Conservation (phyloP, 108 stramenopile genomes). For the Cyclotella cryptica region DNA sequence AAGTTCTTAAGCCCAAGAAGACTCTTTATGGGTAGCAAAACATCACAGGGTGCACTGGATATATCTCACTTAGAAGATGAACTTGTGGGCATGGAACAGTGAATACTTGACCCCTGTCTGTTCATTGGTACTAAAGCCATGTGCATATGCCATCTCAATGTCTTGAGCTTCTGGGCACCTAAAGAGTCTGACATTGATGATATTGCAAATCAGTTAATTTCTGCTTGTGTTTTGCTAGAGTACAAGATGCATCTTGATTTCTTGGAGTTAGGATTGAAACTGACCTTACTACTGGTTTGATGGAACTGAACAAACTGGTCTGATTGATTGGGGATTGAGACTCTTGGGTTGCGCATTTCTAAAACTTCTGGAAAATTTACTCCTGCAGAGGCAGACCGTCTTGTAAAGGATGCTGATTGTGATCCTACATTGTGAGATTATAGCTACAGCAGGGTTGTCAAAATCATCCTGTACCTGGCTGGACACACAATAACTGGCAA, state of each 20-base stretch:
- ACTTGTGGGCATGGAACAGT: no score
- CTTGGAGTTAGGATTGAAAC: slow-evolving; percentile 14
- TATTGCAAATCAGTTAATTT: no score
- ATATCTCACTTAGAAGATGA: no score
- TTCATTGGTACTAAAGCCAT: no score
- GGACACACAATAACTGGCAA: slow-evolving; percentile 54
- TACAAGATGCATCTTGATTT: not conserved
- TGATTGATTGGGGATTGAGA: slow-evolving; percentile 41
- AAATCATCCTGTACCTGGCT: slow-evolving; percentile 57
- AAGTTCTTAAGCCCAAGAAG: no score
- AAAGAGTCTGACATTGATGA: no score
- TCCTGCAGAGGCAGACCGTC: slow-evolving; percentile 39
- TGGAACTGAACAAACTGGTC: slow-evolving; percentile 42
- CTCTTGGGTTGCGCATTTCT: slow-evolving; percentile 12
- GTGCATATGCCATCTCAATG: no score
- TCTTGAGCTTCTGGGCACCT: no score
- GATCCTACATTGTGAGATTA: slow-evolving; percentile 34
- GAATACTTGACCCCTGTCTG: no score
- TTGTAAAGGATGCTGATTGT: slow-evolving; percentile 51
- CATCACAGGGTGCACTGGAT: no score
- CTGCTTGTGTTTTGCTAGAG: not conserved
- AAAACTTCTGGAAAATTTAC: not conserved
- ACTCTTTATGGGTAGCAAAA: no score
- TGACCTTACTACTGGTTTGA: slow-evolving; percentile 17
- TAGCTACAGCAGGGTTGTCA: slow-evolving; percentile 48